Conservation (phyloP, 2,329 filamentous ascomycete genomes). For the Colletotrichum echinochloae region DNA sequence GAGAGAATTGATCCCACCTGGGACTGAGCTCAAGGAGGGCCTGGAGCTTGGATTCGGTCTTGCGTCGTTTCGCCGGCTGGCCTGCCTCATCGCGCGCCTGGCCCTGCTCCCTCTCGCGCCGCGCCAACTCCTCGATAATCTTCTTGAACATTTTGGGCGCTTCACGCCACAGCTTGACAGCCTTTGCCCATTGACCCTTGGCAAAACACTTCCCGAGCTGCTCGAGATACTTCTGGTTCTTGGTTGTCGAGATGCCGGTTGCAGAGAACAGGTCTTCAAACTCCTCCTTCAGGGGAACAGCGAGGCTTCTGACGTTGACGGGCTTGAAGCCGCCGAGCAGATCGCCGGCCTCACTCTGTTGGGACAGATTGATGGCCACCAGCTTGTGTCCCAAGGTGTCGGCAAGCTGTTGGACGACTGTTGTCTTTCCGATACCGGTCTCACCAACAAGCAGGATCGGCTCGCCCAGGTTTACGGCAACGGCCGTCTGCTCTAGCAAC, state of each 20-base stretch:
- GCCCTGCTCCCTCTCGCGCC: slow-evolving; percentile 56
- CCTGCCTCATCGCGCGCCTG: slow-evolving; percentile 52
- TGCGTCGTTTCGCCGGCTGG: slow-evolving; percentile 77
- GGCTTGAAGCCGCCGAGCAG: slow-evolving; percentile 96
- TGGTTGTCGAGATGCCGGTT: slow-evolving; percentile 86
- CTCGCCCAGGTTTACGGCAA: slow-evolving; percentile 85
- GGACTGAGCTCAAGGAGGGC: slow-evolving; percentile 67
- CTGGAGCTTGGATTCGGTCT: slow-evolving; percentile 75
- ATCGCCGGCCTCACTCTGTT: slow-evolving; percentile 98
- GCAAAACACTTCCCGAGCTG: slow-evolving; percentile 83
- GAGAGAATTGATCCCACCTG: slow-evolving; percentile 85
- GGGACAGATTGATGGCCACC: slow-evolving; percentile 93
- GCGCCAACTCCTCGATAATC: slow-evolving; percentile 68
- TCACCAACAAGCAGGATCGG: slow-evolving; percentile 96
- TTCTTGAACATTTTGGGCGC: slow-evolving; percentile 88
- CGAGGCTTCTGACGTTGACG: slow-evolving; percentile 87
- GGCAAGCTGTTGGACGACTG: slow-evolving; percentile 92
- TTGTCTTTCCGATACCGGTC: slow-evolving; percentile 98
- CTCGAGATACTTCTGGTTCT: slow-evolving; percentile 88
- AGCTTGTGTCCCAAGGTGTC: slow-evolving; percentile 86
- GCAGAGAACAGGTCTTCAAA: slow-evolving; percentile 90
- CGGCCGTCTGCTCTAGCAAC: slow-evolving; percentile 88
- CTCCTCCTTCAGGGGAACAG: slow-evolving; percentile 90
- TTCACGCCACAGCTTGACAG: slow-evolving; percentile 88
- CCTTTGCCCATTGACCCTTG: slow-evolving; percentile 87